Evolutionary conservation across 2,329 filamentous ascomycete genomes (phyloP).

Genomic region (Epichloe hybrida): DNA sequence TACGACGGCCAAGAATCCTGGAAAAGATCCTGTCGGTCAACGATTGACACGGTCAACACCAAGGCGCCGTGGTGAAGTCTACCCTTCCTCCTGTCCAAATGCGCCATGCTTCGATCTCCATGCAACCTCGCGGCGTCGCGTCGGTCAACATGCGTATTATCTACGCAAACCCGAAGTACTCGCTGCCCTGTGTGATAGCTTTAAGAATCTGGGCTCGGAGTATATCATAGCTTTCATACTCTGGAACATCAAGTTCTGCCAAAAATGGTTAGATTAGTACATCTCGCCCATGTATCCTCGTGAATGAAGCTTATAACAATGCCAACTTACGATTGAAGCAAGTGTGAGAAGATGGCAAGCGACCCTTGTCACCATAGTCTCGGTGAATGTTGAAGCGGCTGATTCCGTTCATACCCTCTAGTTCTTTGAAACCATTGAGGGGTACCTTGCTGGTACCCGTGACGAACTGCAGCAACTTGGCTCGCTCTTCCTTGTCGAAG

Average conservation of each 20-base stretch:
- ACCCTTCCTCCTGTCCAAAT: background rate
- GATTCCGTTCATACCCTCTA: slow-evolving; percentile 98
- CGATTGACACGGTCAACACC: slow-evolving; percentile 3
- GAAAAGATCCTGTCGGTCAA: background rate
- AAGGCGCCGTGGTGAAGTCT: slow-evolving; percentile 1
- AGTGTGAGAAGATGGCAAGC: slow-evolving; percentile 89
- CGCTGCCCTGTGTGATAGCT: slow-evolving; percentile 93
- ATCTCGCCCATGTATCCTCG: background rate
- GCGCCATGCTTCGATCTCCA: background rate
- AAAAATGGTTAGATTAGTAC: background rate
- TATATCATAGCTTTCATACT: slow-evolving; percentile 92
- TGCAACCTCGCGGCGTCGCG: background rate
- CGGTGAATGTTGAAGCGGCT: slow-evolving; percentile 98
- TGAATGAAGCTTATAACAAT: slow-evolving; percentile 18
- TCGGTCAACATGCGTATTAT: slow-evolving; percentile 6
- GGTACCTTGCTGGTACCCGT: slow-evolving; percentile 97
- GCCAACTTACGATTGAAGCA: slow-evolving; percentile 90
- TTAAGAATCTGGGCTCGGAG: slow-evolving; percentile 81
- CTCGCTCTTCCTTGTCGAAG: slow-evolving; percentile 97
- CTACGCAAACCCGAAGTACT: slow-evolving; percentile 95
- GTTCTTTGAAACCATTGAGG: slow-evolving; percentile 95
- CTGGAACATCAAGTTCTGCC: slow-evolving; percentile 88
- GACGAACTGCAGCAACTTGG: slow-evolving; percentile 94
- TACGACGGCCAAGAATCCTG: background rate
- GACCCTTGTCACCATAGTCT: slow-evolving; percentile 92